phyloP scores from a whole-genome alignment of 495 filamentous ascomycete species.

The Podospora sp. region DNA sequence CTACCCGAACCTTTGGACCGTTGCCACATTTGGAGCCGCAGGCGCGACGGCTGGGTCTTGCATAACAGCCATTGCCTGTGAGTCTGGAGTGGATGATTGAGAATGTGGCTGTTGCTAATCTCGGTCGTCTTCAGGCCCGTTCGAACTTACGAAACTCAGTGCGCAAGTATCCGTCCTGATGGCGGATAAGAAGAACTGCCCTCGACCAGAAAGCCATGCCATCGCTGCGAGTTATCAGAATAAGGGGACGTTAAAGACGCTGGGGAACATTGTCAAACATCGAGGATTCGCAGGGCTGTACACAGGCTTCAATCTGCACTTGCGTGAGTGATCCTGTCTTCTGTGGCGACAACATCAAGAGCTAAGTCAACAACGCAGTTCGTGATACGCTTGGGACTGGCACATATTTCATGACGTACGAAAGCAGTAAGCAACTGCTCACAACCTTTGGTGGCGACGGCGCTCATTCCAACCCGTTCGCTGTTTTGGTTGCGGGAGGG shows the following conservation, averaged over 20 bases:
- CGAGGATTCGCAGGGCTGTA: slow-evolving; percentile 80
- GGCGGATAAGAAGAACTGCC: slow-evolving; percentile 63
- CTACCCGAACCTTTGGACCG: slow-evolving; percentile 66
- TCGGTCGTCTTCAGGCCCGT: slow-evolving; percentile 66
- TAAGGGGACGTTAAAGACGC: slow-evolving; percentile 78
- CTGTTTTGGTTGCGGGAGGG: slow-evolving; percentile 73
- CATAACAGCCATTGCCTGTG: slow-evolving; percentile 85
- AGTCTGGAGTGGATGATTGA: slow-evolving; percentile 38
- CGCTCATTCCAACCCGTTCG: slow-evolving; percentile 69
- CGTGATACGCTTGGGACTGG: slow-evolving; percentile 87
- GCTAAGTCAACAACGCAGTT: slow-evolving; percentile 47
- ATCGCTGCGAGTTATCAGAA: slow-evolving; percentile 72
- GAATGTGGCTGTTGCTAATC: neutral
- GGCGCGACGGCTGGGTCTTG: slow-evolving; percentile 78
- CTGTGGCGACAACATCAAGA: neutral
- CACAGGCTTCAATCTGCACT: slow-evolving; percentile 81
- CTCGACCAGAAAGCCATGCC: slow-evolving; percentile 54
- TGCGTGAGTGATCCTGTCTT: slow-evolving; percentile 56
- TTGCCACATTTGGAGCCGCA: slow-evolving; percentile 74
- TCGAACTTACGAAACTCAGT: slow-evolving; percentile 90
- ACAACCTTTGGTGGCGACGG: slow-evolving; percentile 68
- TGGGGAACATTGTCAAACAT: slow-evolving; percentile 75
- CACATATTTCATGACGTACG: slow-evolving; percentile 91
- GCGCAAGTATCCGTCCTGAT: slow-evolving; percentile 88
- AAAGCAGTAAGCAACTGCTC: slow-evolving; percentile 83